Base-by-base conservation (phyloP, 2,329 filamentous ascomycete genomes). In the Leptoxyphium fumago region DNA sequence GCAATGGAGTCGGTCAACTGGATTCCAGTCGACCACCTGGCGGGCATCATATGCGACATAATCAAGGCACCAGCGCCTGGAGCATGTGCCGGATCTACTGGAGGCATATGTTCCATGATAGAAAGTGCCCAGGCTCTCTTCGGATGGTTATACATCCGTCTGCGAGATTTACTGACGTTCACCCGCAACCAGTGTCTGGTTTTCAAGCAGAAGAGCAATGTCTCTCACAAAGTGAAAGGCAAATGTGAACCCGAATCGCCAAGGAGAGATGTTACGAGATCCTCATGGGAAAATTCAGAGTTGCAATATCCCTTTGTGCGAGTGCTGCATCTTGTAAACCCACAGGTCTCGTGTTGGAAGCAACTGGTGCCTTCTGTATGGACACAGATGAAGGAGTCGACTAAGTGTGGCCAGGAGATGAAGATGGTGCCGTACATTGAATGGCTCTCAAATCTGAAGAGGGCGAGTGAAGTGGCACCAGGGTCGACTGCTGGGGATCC, bases 21-120 rank as follows among this genome's bases (percentile, higher is more conserved):
- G 67, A 47, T 71, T 2, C 68, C 68, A 0, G 59, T 68, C 10
- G 68, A 72, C 41, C 29, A 61, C 0, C 54, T 67, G 4, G 61
- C 63, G 9, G 15, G 15, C 3, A 15, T 36, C 32, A 5, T 36
- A 15, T 36, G 32, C 2, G 52, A 60, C 2, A 58, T 65, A 2
- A 45, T 69, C 0, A 50, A 61, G 8, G 62, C 64, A 38, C 18
- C 32, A 38, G 8, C 47, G 48, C 14, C 43, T 10, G 40, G 8
- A n/a, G 10, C 26, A 32, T 5, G 9, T 5, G 9, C 5, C 11
- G 9, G 5, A 9, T 36, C 32, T 13, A 5, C 3, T 15, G 13
- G 13, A 13, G 9, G 32, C 11, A 3, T 36, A 13, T 3, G 4
- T 36, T 36, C 9, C 13, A 5, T 15, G 11, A 13, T 36, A 13